These are phyloP conservation scores for Colletotrichum destructivum DNA, from an alignment of 2,329 filamentous ascomycete genomes.

Conservation along the genomic window DNA sequence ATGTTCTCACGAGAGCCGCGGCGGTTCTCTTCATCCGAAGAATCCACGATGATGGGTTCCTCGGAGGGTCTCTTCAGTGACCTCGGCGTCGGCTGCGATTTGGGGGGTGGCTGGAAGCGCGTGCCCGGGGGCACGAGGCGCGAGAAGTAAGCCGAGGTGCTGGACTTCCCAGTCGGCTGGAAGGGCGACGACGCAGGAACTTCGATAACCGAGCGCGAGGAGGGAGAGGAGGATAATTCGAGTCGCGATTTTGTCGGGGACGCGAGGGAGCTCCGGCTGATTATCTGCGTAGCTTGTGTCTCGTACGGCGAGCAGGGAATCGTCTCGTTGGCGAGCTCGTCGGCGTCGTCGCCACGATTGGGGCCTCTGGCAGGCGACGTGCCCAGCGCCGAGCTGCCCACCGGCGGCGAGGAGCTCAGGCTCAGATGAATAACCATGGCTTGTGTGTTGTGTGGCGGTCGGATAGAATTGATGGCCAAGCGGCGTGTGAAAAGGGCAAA, in stretches of 20 bases:
- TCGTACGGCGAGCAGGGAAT: slow-evolving; percentile 60
- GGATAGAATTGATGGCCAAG: not conserved
- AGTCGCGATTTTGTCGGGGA: slow-evolving; percentile 44
- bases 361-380: slow-evolving; percentile 21
- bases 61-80: slow-evolving; percentile 55
- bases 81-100: slow-evolving; percentile 57
- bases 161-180: slow-evolving; percentile 50
- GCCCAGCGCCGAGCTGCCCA: slow-evolving; percentile 8
- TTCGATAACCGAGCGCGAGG: slow-evolving; percentile 71
- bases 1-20: slow-evolving; percentile 73
- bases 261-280: slow-evolving; percentile 56
- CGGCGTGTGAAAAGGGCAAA: slow-evolving; percentile 4
- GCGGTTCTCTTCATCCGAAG: slow-evolving; percentile 66
- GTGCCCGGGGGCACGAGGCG: slow-evolving; percentile 85
- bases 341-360: slow-evolving; percentile 54
- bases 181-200: slow-evolving; percentile 92
- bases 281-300: slow-evolving; percentile 65
- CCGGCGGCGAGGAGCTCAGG: slow-evolving; percentile 36
- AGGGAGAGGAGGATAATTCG: slow-evolving; percentile 58
- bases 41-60: slow-evolving; percentile 62
- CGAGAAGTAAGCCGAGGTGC: slow-evolving; percentile 53
- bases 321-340: slow-evolving; percentile 63
- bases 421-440: slow-evolving; percentile 27
- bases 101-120: slow-evolving; percentile 69
- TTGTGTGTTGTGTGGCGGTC: not conserved